Evolutionary conservation across 2,329 filamentous ascomycete genomes (phyloP), one percentile per base, ranked within the genome.

Genomic region (Xylariaceae sp.): DNA sequence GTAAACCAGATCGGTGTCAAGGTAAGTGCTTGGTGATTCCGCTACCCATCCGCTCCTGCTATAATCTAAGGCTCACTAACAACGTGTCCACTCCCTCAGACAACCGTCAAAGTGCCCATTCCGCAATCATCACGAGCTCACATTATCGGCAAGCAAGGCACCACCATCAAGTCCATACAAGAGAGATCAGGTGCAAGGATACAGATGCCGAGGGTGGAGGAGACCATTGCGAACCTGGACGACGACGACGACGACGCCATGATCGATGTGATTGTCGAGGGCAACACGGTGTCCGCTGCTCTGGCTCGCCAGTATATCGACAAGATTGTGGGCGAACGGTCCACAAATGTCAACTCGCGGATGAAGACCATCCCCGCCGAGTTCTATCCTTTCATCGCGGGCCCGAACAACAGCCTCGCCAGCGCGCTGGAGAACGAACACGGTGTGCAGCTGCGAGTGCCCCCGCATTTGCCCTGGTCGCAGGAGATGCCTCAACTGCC

Each of bases 341-440:
- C 84, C 33, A 82, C 86, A 35, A 90, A 82, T 47, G 75, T 89
- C 53, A 92, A 77, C 62, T 72, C 87, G 37, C 86, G 84, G 49
- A 63, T 98, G 45, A 86, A 81, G 59, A 79, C 80, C 31, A 82
- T 98, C 39, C 89, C 92, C 6, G 76, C 87, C 17, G 88, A 94
- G 56, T 93, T 92, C 60, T 98, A 92, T 62, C 90, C 90, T 33
- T 98, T 98, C 67, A 81, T 98, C 58, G 82, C 87, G 16, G 88
- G 88, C 31, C 77, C 81, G 8, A 75, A 83, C 56, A 85, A 88
- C 55, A 67, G 73, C 29, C 66, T 77, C 32, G 63, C 86, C 35
- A 70, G 75, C 44, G 72, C 73, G 23, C 68, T 94, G 33, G 83
- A 90, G 59, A 65, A 78, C 39, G 75, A 75, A 41, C 82, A 81